A percentile compares a stretch with the other conserved stretches of the same genome.
These are phyloP conservation scores for Starmerella cellae DNA, from an alignment of 805 yeast species.

Conservation along the genomic window DNA sequence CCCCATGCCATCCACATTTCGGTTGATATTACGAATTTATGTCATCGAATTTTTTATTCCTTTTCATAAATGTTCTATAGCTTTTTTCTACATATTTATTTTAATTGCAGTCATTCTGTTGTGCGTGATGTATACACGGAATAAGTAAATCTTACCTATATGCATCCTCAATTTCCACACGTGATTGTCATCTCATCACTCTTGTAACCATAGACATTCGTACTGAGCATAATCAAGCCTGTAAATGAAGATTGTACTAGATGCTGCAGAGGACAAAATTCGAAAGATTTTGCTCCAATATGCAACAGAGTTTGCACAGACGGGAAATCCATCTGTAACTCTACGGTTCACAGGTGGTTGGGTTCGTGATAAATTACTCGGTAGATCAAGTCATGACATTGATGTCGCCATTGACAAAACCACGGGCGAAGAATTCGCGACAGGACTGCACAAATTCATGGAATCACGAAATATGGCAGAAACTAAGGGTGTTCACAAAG, in stretches of 20 bases:
- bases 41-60: too few relatives aligned
- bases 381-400: conserved; percentile 67
- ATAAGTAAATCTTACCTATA: too few relatives aligned
- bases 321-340: conserved; percentile 29
- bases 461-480: conserved; percentile 19
- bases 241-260: conserved; percentile 20
- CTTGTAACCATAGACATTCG: not conserved
- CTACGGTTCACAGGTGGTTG: conserved; percentile 92
- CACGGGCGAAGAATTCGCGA: conserved; percentile 80
- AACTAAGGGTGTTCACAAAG: conserved; percentile 47
- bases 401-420: conserved; percentile 80
- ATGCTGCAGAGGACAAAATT: conserved; percentile 24
- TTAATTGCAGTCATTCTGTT: too few relatives aligned
- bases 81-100: too few relatives aligned
- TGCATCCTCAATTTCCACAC: not conserved
- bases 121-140: too few relatives aligned
- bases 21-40: too few relatives aligned
- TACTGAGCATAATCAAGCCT: too few relatives aligned
- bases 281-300: conserved; percentile 25
- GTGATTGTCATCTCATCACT: not conserved
- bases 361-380: conserved; percentile 90
- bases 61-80: too few relatives aligned
- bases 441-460: conserved; percentile 41
- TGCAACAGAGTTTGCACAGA: conserved; percentile 20
- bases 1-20: too few relatives aligned